A percentile compares a stretch with the other conserved stretches of the same genome.
These are phyloP conservation scores for Tetracladium marchalianum DNA, from an alignment of 495 filamentous ascomycete species.

Conservation along the genomic window DNA sequence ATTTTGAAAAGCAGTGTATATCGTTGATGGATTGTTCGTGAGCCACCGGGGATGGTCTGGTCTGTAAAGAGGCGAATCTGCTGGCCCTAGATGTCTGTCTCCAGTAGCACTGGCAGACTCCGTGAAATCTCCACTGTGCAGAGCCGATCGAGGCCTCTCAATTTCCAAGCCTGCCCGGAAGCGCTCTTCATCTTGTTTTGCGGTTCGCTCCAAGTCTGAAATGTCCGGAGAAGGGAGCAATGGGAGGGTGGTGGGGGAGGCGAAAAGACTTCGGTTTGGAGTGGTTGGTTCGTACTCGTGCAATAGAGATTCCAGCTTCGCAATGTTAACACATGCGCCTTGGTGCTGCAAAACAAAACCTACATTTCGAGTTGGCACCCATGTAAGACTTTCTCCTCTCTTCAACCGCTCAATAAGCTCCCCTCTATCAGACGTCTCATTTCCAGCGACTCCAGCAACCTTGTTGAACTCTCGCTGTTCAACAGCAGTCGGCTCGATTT, in stretches of 20 bases:
- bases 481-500: slow-evolving; percentile 20
- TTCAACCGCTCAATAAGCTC: slow-evolving; percentile 83
- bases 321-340: not conserved
- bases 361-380: slow-evolving; percentile 59
- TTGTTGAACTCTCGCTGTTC: slow-evolving; percentile 7
- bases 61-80: slow-evolving; percentile 15
- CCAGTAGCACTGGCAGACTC: slow-evolving; percentile 19
- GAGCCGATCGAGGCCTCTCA: slow-evolving; percentile 73
- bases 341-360: slow-evolving; percentile 18
- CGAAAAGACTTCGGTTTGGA: slow-evolving; percentile 7
- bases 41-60: slow-evolving; percentile 18
- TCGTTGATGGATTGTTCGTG: slow-evolving; percentile 35
- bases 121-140: slow-evolving; percentile 85
- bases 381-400: slow-evolving; percentile 64
- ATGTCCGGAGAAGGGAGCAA: slow-evolving; percentile 16
- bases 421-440: slow-evolving; percentile 42
- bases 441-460: slow-evolving; percentile 1
- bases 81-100: slow-evolving; percentile 8
- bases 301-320: slow-evolving; percentile 12
- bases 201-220: slow-evolving; percentile 1
- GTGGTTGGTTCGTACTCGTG: slow-evolving; percentile 12
- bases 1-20: slow-evolving; percentile 29
- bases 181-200: slow-evolving; percentile 2
- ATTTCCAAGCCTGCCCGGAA: slow-evolving; percentile 46
- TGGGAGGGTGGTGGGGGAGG: slow-evolving; percentile 1